phyloP scores from a whole-genome alignment of 2,329 filamentous ascomycete genomes.

The Epichloe glyceriae region DNA sequence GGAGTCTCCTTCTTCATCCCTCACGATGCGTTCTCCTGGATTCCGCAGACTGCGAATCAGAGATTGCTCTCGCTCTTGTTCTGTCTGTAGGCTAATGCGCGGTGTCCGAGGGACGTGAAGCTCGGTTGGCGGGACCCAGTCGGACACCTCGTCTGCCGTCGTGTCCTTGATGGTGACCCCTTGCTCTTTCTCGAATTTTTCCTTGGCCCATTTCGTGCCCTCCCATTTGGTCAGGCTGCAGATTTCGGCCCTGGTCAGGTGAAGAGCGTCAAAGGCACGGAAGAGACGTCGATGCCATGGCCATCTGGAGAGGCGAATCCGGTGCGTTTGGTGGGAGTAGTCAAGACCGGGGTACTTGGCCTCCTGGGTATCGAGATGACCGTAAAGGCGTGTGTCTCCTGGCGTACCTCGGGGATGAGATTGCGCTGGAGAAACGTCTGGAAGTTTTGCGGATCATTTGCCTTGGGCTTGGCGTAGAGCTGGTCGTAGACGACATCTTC shows the following conservation, averaged over 20 bases:
- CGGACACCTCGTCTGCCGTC: slow-evolving; percentile 52
- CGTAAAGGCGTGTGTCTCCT: slow-evolving; percentile 67
- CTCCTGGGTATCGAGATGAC: slow-evolving; percentile 65
- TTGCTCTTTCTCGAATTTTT: slow-evolving; percentile 66
- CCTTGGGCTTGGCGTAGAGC: slow-evolving; percentile 57
- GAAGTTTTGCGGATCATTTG: slow-evolving; percentile 59
- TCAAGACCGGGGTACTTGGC: slow-evolving; percentile 73
- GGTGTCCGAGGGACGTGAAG: not conserved
- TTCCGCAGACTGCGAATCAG: slow-evolving; percentile 11
- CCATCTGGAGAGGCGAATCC: slow-evolving; percentile 65
- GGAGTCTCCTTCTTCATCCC: slow-evolving; percentile 5
- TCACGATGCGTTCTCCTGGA: slow-evolving; percentile 1
- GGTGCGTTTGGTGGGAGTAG: slow-evolving; percentile 60
- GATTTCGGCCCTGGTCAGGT: slow-evolving; percentile 58
- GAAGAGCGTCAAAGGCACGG: slow-evolving; percentile 57
- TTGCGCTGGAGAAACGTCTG: slow-evolving; percentile 54
- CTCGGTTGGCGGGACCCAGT: slow-evolving; percentile 31
- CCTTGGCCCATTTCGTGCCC: slow-evolving; percentile 71
- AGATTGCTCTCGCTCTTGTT: slow-evolving; percentile 5
- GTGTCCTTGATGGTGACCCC: slow-evolving; percentile 58
- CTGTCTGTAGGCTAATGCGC: slow-evolving; percentile 6
- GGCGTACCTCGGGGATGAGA: slow-evolving; percentile 64
- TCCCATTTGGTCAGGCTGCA: slow-evolving; percentile 66
- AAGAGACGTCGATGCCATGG: slow-evolving; percentile 66
- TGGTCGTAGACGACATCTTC: slow-evolving; percentile 61